These are phyloP conservation scores for Blastobotrys robertii DNA, from an alignment of 805 yeast species.

Conservation along the genomic window DNA sequence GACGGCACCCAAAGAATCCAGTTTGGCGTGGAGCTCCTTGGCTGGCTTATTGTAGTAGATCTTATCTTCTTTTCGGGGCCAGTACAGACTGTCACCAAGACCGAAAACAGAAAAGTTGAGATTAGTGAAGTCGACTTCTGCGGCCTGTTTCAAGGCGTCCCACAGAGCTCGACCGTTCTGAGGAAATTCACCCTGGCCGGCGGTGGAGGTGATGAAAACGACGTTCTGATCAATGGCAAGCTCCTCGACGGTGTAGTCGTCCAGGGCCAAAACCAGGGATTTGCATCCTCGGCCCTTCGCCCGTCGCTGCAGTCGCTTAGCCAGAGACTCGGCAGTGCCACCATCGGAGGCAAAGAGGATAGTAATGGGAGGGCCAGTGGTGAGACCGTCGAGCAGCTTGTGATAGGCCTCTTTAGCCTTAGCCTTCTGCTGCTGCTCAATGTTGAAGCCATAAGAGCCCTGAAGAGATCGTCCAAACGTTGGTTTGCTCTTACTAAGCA, in stretches of 20 bases:
- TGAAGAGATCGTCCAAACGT: conserved; percentile 64
- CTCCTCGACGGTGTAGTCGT: conserved; percentile 64
- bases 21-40: conserved; percentile 55
- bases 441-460: conserved; percentile 50
- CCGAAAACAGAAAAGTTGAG: conserved; percentile 59
- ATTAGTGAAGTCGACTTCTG: conserved; percentile 52
- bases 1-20: conserved; percentile 63
- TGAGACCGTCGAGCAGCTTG: conserved; percentile 70
- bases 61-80: conserved; percentile 96
- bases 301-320: conserved; percentile 66
- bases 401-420: conserved; percentile 71
- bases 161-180: conserved; percentile 70
- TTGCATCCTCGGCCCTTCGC: conserved; percentile 74
- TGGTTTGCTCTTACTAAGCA: conserved; percentile 64
- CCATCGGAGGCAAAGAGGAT: conserved; percentile 87
- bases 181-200: conserved; percentile 84
- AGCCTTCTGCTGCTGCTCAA: conserved; percentile 47
- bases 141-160: conserved; percentile 56
- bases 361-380: conserved; percentile 78
- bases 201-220: conserved; percentile 61
- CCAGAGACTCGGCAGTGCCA: conserved; percentile 77
- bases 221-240: conserved; percentile 61
- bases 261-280: conserved; percentile 56
- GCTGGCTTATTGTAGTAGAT: conserved; percentile 91
- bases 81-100: conserved; percentile 75